Conservation (phyloP, 495 filamentous ascomycete species). For the Cercophora scortea region DNA sequence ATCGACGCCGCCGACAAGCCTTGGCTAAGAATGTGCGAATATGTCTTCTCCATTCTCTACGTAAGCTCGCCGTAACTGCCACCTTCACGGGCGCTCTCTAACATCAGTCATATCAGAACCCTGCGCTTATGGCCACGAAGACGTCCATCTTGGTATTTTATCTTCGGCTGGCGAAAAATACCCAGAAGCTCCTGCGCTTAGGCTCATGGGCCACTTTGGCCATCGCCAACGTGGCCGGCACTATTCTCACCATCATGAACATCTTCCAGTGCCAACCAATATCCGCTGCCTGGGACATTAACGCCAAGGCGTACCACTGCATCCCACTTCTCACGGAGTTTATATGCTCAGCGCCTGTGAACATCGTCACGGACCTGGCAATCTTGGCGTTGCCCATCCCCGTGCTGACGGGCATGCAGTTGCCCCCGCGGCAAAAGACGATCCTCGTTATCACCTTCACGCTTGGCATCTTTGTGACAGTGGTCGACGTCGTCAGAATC, state of each 20-base stretch:
- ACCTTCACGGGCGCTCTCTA: not conserved
- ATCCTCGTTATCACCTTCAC: constrained; percentile 76
- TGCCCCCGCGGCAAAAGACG: constrained; percentile 76
- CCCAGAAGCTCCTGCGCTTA: constrained; percentile 59
- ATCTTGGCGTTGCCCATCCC: constrained; percentile 82
- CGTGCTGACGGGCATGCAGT: constrained; percentile 73
- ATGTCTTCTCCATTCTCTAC: constrained; percentile 78
- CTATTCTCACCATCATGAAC: constrained; percentile 76
- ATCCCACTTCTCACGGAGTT: constrained; percentile 74
- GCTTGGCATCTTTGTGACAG: constrained; percentile 76
- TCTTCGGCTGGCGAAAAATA: constrained; percentile 66
- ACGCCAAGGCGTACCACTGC: constrained; percentile 42
- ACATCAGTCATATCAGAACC: constrained; percentile 51
- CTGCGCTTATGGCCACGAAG: constrained; percentile 80
- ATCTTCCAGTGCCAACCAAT: constrained; percentile 84
- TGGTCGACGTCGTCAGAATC: constrained; percentile 83
- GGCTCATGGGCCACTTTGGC: constrained; percentile 61
- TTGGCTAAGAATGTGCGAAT: constrained; percentile 59
- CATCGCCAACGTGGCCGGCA: constrained; percentile 69
- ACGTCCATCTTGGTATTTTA: constrained; percentile 90
- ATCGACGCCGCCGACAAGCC: constrained; percentile 41
- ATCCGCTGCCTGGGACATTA: constrained; percentile 48
- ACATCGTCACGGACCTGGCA: constrained; percentile 77
- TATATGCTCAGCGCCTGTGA: constrained; percentile 74
- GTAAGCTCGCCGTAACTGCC: constrained; percentile 28